Evolutionary conservation across 1,139 yeast genomes (phyloP), one percentile per base, ranked within the genome.

Genomic region (Sugiyamaella japonica): DNA sequence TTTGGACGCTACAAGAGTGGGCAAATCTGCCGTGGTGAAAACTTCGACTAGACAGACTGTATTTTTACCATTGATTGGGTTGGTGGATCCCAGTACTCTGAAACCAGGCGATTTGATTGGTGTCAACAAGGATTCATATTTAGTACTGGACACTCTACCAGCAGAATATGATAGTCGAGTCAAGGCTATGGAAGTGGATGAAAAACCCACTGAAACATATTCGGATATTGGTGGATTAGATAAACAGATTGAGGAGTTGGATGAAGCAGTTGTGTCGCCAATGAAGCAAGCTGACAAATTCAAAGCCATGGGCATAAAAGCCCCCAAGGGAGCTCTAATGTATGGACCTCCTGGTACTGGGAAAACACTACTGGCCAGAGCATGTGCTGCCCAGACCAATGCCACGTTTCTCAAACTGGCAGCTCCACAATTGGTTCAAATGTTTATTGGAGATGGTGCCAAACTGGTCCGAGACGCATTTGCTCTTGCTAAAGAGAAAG

Each of bases 331-430:
- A 64, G 99, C 98, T 0, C 78, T 93, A 58, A 93, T 93, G 99
- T 93, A 93, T 71, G 99, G 99, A 8, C 99, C 99, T 15, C 99
- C 99, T 50, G 99, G 99, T 68, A 93, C 99, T 1, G 99, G 99
- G 72, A 93, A 93, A 74, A 93, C 99, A 1, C 78, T 93, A 60
- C 79, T 93, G 63, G 99, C 99, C 5, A 83, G 99, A 70, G 99
- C 99, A 1, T 93, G 99, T 81, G 99, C 99, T 12, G 99, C 99
- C 5, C 98, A 93, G 72, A 88, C 97, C 0, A 95, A 95, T 58
- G 99, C 99, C n/a, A 93, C 99, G 0, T 93, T 93, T 70, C 78
- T 93, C 68, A 93, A 93, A 69, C 79, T 95, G 60, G 98, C 99
- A 0, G 99, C 98, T 50, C 99, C 99, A 16, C 99, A 95, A 72